phyloP scores from a whole-genome alignment of 176 grass and related monocot genomes.

The Oryza rufipogon region DNA sequence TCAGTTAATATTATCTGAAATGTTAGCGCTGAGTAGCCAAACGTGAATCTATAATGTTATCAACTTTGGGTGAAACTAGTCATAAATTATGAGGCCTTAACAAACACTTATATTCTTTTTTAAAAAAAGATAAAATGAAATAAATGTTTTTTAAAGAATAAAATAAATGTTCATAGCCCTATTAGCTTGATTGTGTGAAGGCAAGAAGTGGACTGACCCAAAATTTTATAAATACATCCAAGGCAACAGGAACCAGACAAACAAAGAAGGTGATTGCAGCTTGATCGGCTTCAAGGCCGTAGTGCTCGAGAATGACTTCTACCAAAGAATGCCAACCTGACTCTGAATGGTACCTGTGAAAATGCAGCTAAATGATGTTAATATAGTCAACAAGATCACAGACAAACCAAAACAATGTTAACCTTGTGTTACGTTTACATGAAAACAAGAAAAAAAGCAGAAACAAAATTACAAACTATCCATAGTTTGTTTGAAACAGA shows the following conservation, averaged over 20 bases:
- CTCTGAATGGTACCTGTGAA: slow-evolving; percentile 87
- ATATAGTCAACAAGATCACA: slow-evolving; percentile 25
- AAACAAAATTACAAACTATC: slow-evolving; percentile 1
- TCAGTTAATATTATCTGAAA: not conserved
- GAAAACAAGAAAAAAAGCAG: slow-evolving; percentile 6
- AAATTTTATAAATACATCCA: slow-evolving; percentile 86
- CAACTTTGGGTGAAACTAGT: slow-evolving; percentile 5
- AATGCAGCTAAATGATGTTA: slow-evolving; percentile 20
- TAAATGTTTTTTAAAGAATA: too few relatives aligned
- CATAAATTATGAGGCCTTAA: not conserved
- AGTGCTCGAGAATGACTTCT: slow-evolving; percentile 83
- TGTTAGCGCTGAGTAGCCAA: not conserved
- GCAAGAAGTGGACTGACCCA: slow-evolving; percentile 61
- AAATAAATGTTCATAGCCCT: not conserved
- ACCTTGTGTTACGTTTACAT: not conserved
- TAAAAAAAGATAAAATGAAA: not conserved
- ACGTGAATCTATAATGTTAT: slow-evolving; percentile 2
- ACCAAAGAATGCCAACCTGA: slow-evolving; percentile 79
- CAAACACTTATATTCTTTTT: not conserved
- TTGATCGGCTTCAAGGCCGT: slow-evolving; percentile 82
- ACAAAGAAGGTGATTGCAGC: slow-evolving; percentile 84
- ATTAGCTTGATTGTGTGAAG: slow-evolving; percentile 28
- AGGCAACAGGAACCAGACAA: slow-evolving; percentile 74
- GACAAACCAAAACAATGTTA: slow-evolving; percentile 15
- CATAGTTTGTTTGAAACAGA: slow-evolving; percentile 16